Percentiles rank a stretch among this genome's conserved stretches.
These are phyloP conservation scores for Moesziomyces aphidis DNA, from an alignment of 1,284 basidiomycete genomes.

Conservation along the genomic window DNA sequence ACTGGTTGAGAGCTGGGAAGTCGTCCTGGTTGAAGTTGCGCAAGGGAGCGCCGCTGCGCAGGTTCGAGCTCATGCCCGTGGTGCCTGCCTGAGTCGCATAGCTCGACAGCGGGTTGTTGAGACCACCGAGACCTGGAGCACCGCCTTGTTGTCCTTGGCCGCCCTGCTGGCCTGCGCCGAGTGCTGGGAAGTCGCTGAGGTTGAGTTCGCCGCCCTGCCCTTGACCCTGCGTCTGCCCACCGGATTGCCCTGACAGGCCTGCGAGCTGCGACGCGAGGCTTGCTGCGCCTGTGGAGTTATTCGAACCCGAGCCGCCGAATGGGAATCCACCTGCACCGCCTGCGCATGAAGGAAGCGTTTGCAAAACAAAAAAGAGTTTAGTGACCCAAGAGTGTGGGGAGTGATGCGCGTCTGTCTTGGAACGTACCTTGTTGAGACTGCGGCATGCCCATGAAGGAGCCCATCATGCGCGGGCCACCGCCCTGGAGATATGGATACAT, in stretches of 20 bases:
- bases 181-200: constrained; percentile 57
- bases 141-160: constrained; percentile 46
- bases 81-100: constrained; percentile 61
- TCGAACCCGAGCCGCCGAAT: constrained; percentile 52
- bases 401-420: not conserved
- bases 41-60: constrained; percentile 40
- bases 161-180: constrained; percentile 41
- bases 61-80: constrained; percentile 30
- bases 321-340: constrained; percentile 46
- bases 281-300: constrained; percentile 45
- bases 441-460: constrained; percentile 49
- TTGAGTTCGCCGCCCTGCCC: constrained; percentile 52
- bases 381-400: not conserved
- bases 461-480: constrained; percentile 50
- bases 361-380: not conserved
- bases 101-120: constrained; percentile 43
- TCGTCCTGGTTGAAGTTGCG: constrained; percentile 62
- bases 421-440: constrained; percentile 45
- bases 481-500: constrained; percentile 56
- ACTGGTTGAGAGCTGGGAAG: constrained; percentile 62
- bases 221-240: constrained; percentile 40
- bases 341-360: constrained; percentile 5
- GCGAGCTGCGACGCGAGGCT: constrained; percentile 46
- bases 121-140: constrained; percentile 35
- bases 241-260: constrained; percentile 38